Evolutionary conservation across 192 early-diverging fungal species (phyloP).

Genomic region (Powellomyces hirtus): DNA sequence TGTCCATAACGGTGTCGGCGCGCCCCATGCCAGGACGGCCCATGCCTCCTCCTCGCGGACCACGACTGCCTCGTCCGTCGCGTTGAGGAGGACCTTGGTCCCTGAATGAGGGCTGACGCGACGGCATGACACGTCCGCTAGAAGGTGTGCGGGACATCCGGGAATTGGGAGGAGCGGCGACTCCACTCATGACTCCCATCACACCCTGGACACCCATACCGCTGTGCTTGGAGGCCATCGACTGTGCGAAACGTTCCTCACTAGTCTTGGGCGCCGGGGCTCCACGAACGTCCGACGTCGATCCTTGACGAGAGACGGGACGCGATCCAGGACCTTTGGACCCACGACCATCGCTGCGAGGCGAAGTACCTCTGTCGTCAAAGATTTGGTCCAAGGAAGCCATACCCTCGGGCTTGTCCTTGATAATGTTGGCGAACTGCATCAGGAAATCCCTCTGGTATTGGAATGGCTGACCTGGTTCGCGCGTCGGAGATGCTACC

Average conservation of each 20-base stretch:
- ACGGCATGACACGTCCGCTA: not conserved
- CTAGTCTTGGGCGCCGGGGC: slow-evolving; percentile 38
- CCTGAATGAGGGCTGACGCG: not conserved
- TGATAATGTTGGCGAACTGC: slow-evolving; percentile 68
- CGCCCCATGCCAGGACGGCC: slow-evolving; percentile 8
- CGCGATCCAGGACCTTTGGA: slow-evolving; percentile 38
- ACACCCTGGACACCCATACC: slow-evolving; percentile 21
- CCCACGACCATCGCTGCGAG: slow-evolving; percentile 28
- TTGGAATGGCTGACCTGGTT: slow-evolving; percentile 61
- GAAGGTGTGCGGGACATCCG: slow-evolving; percentile 23
- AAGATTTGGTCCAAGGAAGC: slow-evolving; percentile 36
- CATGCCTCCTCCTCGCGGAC: slow-evolving; percentile 3
- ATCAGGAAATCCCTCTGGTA: slow-evolving; percentile 77
- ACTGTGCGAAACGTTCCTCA: slow-evolving; percentile 15
- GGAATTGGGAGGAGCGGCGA: slow-evolving; percentile 14
- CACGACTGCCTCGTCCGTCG: slow-evolving; percentile 8
- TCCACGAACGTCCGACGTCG: slow-evolving; percentile 22
- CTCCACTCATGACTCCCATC: slow-evolving; percentile 22
- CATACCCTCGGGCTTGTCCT: slow-evolving; percentile 56
- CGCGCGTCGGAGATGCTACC: slow-evolving; percentile 33
- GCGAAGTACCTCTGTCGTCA: slow-evolving; percentile 36
- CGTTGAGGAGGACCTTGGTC: not conserved
- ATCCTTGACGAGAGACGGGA: slow-evolving; percentile 41
- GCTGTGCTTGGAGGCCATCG: slow-evolving; percentile 8
- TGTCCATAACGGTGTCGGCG: not conserved